These are phyloP conservation scores for Kluyveromyces siamensis DNA, from an alignment of 805 yeast species.

Conservation along the genomic window DNA sequence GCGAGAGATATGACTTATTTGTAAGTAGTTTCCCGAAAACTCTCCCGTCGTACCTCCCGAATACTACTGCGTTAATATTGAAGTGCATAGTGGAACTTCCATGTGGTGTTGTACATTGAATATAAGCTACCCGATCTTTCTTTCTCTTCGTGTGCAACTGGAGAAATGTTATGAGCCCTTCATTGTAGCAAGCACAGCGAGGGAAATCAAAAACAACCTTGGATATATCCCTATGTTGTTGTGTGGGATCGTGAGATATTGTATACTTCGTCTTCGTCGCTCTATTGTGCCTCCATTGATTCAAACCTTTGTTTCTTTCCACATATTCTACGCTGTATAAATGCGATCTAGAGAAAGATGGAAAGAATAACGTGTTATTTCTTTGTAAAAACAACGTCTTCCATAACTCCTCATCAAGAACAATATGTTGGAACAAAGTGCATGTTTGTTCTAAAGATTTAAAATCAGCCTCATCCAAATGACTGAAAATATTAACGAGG, in stretches of 20 bases:
- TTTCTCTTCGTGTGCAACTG: conserved; percentile 20
- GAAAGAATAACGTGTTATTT: conserved; percentile 26
- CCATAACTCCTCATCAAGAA: conserved; percentile 36
- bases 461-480: conserved; percentile 31
- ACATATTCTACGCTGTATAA: conserved; percentile 30
- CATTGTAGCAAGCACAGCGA: conserved; percentile 27
- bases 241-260: conserved; percentile 18
- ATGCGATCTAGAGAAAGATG: conserved; percentile 29
- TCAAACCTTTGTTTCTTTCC: conserved; percentile 21
- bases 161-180: conserved; percentile 27
- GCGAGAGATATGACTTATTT: conserved; percentile 26
- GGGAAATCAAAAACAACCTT: conserved; percentile 27
- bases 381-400: conserved; percentile 29
- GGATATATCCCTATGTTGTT: conserved; percentile 16
- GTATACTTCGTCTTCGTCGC: conserved; percentile 27
- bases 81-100: conserved; percentile 31
- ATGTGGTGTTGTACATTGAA: conserved; percentile 31
- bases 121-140: conserved; percentile 24
- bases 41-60: conserved; percentile 30
- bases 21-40: conserved; percentile 27
- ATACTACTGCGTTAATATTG: conserved; percentile 26
- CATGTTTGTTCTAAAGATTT: conserved; percentile 26
- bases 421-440: conserved; percentile 19
- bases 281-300: conserved; percentile 29
- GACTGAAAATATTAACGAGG: conserved; percentile 28